Conservation (phyloP, 2,329 filamentous ascomycete genomes). For the Hypoxylon sp. region DNA sequence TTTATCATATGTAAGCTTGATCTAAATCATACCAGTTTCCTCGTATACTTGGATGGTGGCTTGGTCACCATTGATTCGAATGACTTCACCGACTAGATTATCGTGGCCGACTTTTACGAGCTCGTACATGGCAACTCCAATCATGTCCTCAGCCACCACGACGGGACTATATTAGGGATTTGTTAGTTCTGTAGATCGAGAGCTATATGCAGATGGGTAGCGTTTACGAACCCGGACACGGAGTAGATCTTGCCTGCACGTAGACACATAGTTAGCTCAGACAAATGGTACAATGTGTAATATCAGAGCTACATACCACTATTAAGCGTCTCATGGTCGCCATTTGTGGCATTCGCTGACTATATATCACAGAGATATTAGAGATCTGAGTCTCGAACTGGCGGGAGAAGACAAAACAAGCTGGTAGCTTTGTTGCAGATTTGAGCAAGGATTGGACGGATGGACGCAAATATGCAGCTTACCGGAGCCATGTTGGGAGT, state of each 20-base stretch:
- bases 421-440: conserved; percentile 21
- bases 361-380: conserved; percentile 42
- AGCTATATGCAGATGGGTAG: conserved; percentile 29
- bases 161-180: conserved; percentile 74
- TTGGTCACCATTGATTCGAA: conserved; percentile 95
- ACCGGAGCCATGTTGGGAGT: conserved; percentile 70
- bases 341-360: conserved; percentile 54
- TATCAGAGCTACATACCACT: conserved; percentile 47
- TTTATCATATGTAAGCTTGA: conserved; percentile 18
- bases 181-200: conserved; percentile 53
- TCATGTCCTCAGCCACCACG: conserved; percentile 97
- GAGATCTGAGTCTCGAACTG: conserved; percentile 25
- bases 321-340: conserved; percentile 53
- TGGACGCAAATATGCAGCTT: conserved; percentile 55
- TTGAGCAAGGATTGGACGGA: conserved; percentile 32
- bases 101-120: conserved; percentile 94
- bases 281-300: background rate
- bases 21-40: conserved; percentile 83
- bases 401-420: conserved; percentile 4
- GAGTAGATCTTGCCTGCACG: conserved; percentile 72
- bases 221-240: conserved; percentile 70
- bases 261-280: conserved; percentile 35
- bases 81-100: conserved; percentile 94
- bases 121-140: conserved; percentile 99
- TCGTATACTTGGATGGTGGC: conserved; percentile 99